Evolutionary conservation across 2,329 filamentous ascomycete species (phyloP).

Genomic region (Periconia digitata): DNA sequence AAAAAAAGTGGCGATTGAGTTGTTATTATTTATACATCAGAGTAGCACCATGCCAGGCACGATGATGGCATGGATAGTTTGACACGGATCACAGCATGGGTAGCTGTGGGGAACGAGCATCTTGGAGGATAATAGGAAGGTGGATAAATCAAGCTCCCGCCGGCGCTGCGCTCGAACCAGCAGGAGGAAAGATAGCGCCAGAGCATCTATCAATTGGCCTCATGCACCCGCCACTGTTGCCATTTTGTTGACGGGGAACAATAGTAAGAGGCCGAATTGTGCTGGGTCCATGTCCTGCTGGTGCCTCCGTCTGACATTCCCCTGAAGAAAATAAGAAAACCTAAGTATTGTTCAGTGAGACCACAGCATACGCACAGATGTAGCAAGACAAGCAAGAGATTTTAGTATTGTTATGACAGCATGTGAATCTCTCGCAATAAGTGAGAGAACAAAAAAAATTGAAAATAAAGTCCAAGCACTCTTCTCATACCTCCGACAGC

Average conservation of each 20-base stretch:
- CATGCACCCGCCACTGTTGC: neutral
- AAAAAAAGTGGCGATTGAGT: neutral
- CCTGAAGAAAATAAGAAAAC: neutral
- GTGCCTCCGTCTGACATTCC: too few species aligned
- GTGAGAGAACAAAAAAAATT: too few species aligned
- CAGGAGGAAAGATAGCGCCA: slow-evolving; percentile 5
- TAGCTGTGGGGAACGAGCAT: neutral
- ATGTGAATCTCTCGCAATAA: too few species aligned
- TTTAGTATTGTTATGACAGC: too few species aligned
- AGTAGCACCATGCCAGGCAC: neutral
- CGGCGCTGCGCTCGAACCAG: slow-evolving; percentile 6
- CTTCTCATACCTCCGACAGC: too few species aligned
- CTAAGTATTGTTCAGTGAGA: neutral
- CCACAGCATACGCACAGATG: too few species aligned
- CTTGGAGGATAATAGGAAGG: slow-evolving; percentile 10
- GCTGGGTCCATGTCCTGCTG: too few species aligned
- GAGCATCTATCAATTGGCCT: neutral
- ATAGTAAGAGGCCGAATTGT: too few species aligned
- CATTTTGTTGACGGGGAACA: too few species aligned
- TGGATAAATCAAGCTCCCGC: slow-evolving; percentile 5
- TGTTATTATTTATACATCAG: neutral
- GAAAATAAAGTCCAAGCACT: too few species aligned
- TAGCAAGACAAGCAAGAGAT: too few species aligned
- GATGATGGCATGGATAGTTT: slow-evolving; percentile 2
- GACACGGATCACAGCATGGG: slow-evolving; percentile 3